phyloP scores from a whole-genome alignment of 768 basidiomycete genomes.

The Xerocomus brunneocitrinus region DNA sequence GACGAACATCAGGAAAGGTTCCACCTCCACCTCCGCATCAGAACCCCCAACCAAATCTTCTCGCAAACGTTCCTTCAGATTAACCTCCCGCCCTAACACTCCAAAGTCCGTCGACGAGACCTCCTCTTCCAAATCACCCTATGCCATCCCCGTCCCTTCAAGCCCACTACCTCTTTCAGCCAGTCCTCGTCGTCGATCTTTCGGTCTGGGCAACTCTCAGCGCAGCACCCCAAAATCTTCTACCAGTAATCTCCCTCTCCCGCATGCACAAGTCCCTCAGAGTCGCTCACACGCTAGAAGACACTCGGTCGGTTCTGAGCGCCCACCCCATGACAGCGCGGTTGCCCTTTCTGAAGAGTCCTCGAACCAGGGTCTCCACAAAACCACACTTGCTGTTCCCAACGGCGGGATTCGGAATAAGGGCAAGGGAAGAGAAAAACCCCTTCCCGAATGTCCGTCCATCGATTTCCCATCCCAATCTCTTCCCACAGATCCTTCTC shows the following conservation, averaged over 20 bases:
- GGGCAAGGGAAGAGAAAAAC: conserved; percentile 26
- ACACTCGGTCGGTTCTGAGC: conserved; percentile 29
- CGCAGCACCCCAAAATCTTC: conserved; percentile 29
- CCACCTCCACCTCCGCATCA: conserved; percentile 22
- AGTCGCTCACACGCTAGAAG: conserved; percentile 24
- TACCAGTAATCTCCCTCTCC: conserved; percentile 24
- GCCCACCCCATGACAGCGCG: conserved; percentile 30
- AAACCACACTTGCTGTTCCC: conserved; percentile 3
- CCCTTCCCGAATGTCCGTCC: conserved; percentile 11
- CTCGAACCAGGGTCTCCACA: conserved; percentile 12
- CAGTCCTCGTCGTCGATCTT: conserved; percentile 31
- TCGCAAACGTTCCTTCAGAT: conserved; percentile 30
- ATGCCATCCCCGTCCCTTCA: conserved; percentile 27
- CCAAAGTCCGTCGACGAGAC: conserved; percentile 26
- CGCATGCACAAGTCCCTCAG: conserved; percentile 11
- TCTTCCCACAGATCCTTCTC: conserved; percentile 17
- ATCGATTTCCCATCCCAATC: conserved; percentile 20
- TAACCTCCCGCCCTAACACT: conserved; percentile 27
- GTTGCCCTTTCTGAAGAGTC: conserved; percentile 30
- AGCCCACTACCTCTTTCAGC: conserved; percentile 30
- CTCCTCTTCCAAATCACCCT: conserved; percentile 14
- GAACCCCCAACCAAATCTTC: conserved; percentile 13
- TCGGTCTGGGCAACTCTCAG: conserved; percentile 28
- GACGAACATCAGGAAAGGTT: conserved; percentile 19
- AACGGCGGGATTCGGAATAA: conserved; percentile 18